Base-by-base conservation (phyloP, 2,329 filamentous ascomycete genomes). In the Sordariomycetes sp. region DNA sequence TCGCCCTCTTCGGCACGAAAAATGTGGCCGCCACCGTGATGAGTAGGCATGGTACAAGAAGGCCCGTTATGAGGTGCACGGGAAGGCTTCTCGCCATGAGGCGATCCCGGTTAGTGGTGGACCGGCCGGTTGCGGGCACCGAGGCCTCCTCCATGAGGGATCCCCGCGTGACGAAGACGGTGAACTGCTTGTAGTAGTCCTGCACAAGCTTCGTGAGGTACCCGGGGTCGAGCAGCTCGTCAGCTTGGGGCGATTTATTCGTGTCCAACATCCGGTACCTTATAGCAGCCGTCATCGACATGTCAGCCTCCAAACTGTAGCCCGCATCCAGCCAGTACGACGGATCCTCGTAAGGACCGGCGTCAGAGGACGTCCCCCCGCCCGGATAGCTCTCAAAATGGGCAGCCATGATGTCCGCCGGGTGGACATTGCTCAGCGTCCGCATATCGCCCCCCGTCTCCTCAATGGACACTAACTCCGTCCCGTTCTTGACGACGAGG, bases 151-250 rank as follows among this genome's bases (percentile, higher is more conserved):
- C 59, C 66, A 67, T 69, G 55, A 72, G 60, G 0, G 65, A 64
- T 37, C 66, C 66, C 12, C 65, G 64, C 4, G 68, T 69, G 16
- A 74, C 57, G 0, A 74, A 57, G 2, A 69, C 69, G 0, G 69
- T 64, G 52, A 69, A 72, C 56, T 72, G 71, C 16, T 64, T 60
- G 56, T 65, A 74, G 52, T 72, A 73, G 14, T 64, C 64, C 10
- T 64, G 60, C 1, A 64, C 63, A 8, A 74, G 60, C 3, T 59
- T 54, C 14, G 63, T 59, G 25, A 74, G 57, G 3, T 62, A 65
- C 5, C 56, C 56, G 0, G 61, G 37, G 2, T 70, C 62, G 3
- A 68, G 55, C 1, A 72, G 61, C 3, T 61, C 62, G 1, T 63
- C 64, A 1, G 69, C 58, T 14, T 62, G 53, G 0, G 65, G 64